Evolutionary conservation across 371 early-diverging fungal species (phyloP), one percentile per base, ranked within the genome.

Genomic region (Encephalitozoon cuniculi): DNA sequence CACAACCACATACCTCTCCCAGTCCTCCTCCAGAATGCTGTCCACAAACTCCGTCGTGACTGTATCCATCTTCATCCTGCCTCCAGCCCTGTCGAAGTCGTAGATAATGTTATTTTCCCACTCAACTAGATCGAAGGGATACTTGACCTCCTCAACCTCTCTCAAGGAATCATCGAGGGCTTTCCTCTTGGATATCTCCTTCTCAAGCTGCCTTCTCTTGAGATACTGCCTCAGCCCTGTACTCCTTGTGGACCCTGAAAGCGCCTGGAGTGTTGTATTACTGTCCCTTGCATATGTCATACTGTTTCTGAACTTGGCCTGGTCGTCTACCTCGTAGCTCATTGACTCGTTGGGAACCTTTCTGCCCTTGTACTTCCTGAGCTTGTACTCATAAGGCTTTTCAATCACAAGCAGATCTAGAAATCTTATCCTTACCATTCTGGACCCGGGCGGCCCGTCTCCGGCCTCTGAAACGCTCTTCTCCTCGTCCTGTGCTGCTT

Each of bases 1-100:
- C 55, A 75, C 82, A 67, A 83, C 49, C 15, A 86, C 78, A 40
- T 81, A 32, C 40, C 77, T 71, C 53, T 84, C 85, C 86, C 86
- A 86, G 43, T 79, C 73, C 26, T 70, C 68, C 11, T 83, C 80
- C 28, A 81, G 76, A 53, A 81, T 71, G 15, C 75, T 59, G 34
- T 83, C 78, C 12, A 85, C 79, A 25, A 83, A 78, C 39, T 84
- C 81, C 23, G 32, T 68, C 1, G 51, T 59, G 0, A 59, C 12
- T 0, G 37, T 64, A 46, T 66, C 64, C 0, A 41, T 25, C 15
- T 11, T 51, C n/a, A 0, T 1, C 4, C 23, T 0, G 18, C 44
- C 0, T 4, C 23, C 8, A 1, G 0, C 53, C 49, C 40, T 37
- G 6, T 28, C 68, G 4, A 7, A 30, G n/a, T 79, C 71, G 51